phyloP scores from a whole-genome alignment of 805 yeast genomes.

The Candida arabinofermentans region DNA sequence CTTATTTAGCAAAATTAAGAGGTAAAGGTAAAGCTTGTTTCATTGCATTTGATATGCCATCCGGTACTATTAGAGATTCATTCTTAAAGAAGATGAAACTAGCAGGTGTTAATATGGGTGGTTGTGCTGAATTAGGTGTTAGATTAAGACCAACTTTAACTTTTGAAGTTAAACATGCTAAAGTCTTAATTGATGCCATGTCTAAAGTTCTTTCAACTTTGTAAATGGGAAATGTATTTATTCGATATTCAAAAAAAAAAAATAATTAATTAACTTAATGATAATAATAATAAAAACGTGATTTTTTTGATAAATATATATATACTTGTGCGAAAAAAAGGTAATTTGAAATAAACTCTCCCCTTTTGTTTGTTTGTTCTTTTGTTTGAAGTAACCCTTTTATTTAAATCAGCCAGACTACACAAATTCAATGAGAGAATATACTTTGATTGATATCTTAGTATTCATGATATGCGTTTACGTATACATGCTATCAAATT shows the following conservation, averaged over 20 bases:
- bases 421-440: constrained; percentile 35
- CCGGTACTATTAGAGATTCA: constrained; percentile 52
- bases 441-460: constrained; percentile 25
- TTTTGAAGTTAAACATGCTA: constrained; percentile 79
- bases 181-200: constrained; percentile 48
- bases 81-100: constrained; percentile 57
- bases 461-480: constrained; percentile 22
- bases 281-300: neutral
- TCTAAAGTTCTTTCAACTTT: constrained; percentile 32
- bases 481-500: constrained; percentile 24
- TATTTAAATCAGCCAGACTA: too few relatives aligned
- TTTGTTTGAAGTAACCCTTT: too few relatives aligned
- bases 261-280: neutral
- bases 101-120: constrained; percentile 77
- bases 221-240: constrained; percentile 9
- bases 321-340: too few relatives aligned
- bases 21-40: constrained; percentile 75
- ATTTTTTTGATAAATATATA: neutral
- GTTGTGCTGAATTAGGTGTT: constrained; percentile 75
- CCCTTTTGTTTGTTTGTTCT: neutral
- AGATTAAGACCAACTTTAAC: constrained; percentile 78
- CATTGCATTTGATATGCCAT: constrained; percentile 72
- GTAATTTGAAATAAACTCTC: too few relatives aligned
- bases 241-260: neutral
- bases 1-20: constrained; percentile 51